Evolutionary conservation across 2,329 filamentous ascomycete genomes (phyloP).

Genomic region (Trichophyton mentagrophytes): DNA sequence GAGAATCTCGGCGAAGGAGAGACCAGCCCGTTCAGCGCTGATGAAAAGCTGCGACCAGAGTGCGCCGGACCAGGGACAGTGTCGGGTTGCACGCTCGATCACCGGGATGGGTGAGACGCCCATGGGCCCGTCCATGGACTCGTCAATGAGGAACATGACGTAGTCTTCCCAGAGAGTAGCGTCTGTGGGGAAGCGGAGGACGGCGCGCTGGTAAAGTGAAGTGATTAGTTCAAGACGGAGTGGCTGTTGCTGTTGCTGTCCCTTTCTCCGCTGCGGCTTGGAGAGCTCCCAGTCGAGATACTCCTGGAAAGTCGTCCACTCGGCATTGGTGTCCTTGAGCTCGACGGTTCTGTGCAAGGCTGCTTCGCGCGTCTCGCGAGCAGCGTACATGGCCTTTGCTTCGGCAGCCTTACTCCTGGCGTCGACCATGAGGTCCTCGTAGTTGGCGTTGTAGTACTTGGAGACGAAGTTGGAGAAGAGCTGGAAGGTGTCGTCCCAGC

Average conservation of each 20-base stretch:
- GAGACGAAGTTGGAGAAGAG: constrained; percentile 49
- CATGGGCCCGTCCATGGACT: constrained; percentile 36
- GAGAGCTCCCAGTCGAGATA: constrained; percentile 80
- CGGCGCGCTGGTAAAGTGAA: constrained; percentile 63
- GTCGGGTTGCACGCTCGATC: constrained; percentile 67
- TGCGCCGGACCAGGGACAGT: constrained; percentile 84
- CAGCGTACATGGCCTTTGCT: constrained; percentile 41
- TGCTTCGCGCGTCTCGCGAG: constrained; percentile 44
- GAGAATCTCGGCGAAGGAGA: constrained; percentile 68
- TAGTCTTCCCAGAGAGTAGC: constrained; percentile 74
- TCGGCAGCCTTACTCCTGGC: constrained; percentile 39
- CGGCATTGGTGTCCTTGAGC: constrained; percentile 39
- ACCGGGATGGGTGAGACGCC: constrained; percentile 50
- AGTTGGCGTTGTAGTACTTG: constrained; percentile 40
- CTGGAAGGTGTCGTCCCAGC: constrained; percentile 48
- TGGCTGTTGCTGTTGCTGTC: constrained; percentile 18
- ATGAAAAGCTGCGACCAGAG: constrained; percentile 86
- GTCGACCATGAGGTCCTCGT: constrained; percentile 47
- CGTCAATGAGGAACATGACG: constrained; percentile 54
- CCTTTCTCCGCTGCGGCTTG: constrained; percentile 28
- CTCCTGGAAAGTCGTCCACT: constrained; percentile 44
- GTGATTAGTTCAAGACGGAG: constrained; percentile 43
- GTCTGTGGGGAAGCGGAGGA: constrained; percentile 60
- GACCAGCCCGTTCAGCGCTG: constrained; percentile 64
- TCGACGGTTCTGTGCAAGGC: constrained; percentile 40